These are phyloP conservation scores for Seminavis robusta DNA, from an alignment of 108 stramenopile genomes.

Conservation along the genomic window DNA sequence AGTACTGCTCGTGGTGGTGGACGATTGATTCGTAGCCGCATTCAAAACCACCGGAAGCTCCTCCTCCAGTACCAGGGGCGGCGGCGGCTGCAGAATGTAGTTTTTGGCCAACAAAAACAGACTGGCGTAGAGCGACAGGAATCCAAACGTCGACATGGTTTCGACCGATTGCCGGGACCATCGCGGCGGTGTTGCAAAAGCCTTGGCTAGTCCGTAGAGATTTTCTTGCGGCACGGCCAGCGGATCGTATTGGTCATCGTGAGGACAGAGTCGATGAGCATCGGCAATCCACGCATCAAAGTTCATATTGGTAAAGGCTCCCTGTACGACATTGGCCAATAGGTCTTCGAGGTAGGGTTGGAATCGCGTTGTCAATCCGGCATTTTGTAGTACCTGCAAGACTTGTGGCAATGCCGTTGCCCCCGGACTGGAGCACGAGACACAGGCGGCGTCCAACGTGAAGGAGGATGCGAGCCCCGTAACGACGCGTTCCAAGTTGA, in stretches of 20 bases:
- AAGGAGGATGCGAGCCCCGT: constrained; percentile 13
- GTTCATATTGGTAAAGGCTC: not conserved
- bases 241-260: not conserved
- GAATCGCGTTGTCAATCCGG: constrained; percentile 12
- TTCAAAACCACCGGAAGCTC: not conserved
- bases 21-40: not conserved
- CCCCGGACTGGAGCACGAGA: constrained; percentile 18
- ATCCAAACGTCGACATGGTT: constrained; percentile 12
- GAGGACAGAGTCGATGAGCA: constrained; percentile 8
- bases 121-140: constrained; percentile 9
- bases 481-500: no score
- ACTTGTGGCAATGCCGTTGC: constrained; percentile 8
- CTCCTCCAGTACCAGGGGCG: not conserved
- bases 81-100: no score
- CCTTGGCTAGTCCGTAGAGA: not conserved
- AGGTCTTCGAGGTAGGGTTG: not conserved
- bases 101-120: constrained; percentile 16
- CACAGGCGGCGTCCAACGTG: constrained; percentile 11
- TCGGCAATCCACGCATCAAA: constrained; percentile 2
- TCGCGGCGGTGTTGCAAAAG: not conserved
- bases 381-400: constrained; percentile 4
- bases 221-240: not conserved
- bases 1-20: not conserved
- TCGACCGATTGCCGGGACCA: constrained; percentile 8
- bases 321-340: constrained; percentile 10